Conservation (phyloP, 169 alveolate species). For the Theileria sp. region DNA sequence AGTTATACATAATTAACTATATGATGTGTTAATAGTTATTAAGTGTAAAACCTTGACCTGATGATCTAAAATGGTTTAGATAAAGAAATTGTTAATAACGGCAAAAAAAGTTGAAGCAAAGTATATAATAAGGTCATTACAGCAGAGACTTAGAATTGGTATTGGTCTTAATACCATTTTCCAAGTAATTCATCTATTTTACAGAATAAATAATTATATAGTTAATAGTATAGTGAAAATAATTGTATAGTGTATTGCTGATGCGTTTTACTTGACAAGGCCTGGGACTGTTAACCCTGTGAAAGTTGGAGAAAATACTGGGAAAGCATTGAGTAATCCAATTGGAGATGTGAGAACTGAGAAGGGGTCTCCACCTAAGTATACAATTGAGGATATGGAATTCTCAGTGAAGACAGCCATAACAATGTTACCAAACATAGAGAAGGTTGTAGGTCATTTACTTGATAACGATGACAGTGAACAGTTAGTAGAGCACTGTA, state of each 20-base stretch:
- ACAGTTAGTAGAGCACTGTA: constrained; percentile 83
- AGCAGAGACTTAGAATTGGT: constrained; percentile 94
- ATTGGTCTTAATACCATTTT: constrained; percentile 92
- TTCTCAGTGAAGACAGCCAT: constrained; percentile 84
- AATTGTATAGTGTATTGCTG: constrained; percentile 45
- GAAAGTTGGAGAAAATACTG: constrained; percentile 23
- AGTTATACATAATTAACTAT: no score
- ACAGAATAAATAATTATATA: constrained; percentile 76
- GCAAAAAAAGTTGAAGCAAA: constrained; percentile 91
- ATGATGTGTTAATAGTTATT: no score
- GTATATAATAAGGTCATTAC: constrained; percentile 91
- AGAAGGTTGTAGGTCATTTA: constrained; percentile 84
- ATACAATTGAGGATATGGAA: constrained; percentile 81
- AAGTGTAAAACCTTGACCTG: constrained; percentile 21
- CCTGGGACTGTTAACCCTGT: constrained; percentile 4
- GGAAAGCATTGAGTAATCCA: constrained; percentile 15
- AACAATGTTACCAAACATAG: constrained; percentile 91
- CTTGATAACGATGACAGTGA: constrained; percentile 77
- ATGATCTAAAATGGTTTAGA: constrained; percentile 72
- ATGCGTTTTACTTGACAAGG: constrained; percentile 60
- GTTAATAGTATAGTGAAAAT: constrained; percentile 46
- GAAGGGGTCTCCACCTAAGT: constrained; percentile 11
- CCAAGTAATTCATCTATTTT: constrained; percentile 68
- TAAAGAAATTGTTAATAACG: constrained; percentile 86
- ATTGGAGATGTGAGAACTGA: constrained; percentile 66